Evolutionary conservation across 202 grass and related monocot species (phyloP), one percentile per base, ranked within the genome.

Genomic region (Panicum hallii): DNA sequence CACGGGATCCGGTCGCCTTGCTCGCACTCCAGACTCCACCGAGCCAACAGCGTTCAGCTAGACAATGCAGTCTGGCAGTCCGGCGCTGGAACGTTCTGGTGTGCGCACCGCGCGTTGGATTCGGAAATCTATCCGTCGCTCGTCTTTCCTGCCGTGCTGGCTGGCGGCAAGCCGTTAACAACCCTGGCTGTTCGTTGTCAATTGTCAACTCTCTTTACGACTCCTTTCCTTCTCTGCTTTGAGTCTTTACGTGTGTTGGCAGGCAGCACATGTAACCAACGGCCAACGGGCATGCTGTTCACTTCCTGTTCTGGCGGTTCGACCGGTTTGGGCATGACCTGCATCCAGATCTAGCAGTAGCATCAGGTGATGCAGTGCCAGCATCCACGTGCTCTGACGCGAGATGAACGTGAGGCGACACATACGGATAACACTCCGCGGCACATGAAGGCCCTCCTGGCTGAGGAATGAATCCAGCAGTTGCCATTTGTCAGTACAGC

Each of bases 311-410:
- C 34, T 41, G 34, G 72, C 52, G 22, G 17, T 49, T 55, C 65
- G 36, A 38, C 36, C 36, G 78, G 36, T 20, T 11, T 56, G 15
- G 48, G 47, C 45, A 53, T 11, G 65, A 41, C 50, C 63, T 50
- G 23, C 65, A 36, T 45, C 57, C 23, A 17, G 41, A 34, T 70
- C 34, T 40, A 17, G 48, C 13, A 38, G 32, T 38, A 44, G 54
- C 8, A 42, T 48, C 46, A 70, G 22, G 57, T 20, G 66, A 46
- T 30, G 79, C 65, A 9, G 64, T 55, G 20, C 1, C 14, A 10
- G 60, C 43, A 84, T 55, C 72, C 82, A 76, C 71, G 52, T 84
- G 73, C 43, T 46, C 61, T 77, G 72, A 58, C 40, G 53, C 50
- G 83, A 47, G 17, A 48, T 52, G 26, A 57, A 14, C 38, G 50